Percentiles rank a stretch among this genome's conserved stretches.
Conservation (phyloP, 257 asterid genomes). For the Ilex asprella region DNA sequence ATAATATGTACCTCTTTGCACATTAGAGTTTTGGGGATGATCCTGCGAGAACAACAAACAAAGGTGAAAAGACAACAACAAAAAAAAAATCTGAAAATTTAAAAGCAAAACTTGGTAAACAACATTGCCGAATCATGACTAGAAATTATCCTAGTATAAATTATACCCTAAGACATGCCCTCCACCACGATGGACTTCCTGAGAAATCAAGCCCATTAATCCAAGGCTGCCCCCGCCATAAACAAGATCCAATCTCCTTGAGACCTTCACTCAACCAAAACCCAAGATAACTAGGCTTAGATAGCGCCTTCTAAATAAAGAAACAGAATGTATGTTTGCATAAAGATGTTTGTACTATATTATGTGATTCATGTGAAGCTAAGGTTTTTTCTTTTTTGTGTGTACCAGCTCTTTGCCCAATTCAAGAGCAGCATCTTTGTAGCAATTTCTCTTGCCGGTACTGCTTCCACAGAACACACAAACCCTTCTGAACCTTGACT, state of each 20-base stretch:
- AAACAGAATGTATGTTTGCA: too few species aligned
- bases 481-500: conserved; percentile 41
- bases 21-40: conserved; percentile 30
- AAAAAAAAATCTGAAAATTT: background rate
- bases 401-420: conserved; percentile 39
- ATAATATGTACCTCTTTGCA: conserved; percentile 15
- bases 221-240: conserved; percentile 36
- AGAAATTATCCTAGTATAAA: too few species aligned
- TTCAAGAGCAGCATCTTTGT: conserved; percentile 42
- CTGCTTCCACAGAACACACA: conserved; percentile 59
- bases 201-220: conserved; percentile 31
- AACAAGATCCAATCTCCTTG: conserved; percentile 28
- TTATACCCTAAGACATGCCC: conserved; percentile 29
- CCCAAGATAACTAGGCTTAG: background rate
- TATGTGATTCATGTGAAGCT: too few species aligned
- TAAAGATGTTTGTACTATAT: too few species aligned
- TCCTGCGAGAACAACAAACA: conserved; percentile 6
- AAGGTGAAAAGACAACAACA: background rate
- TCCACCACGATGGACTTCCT: conserved; percentile 28
- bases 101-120: background rate
- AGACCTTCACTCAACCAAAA: background rate
- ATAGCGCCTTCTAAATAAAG: too few species aligned
- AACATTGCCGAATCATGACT: too few species aligned
- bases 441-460: conserved; percentile 34
- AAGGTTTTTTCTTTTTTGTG: background rate